Base-by-base conservation (phyloP, 2,329 filamentous ascomycete species). In the Septoria petroselini region DNA sequence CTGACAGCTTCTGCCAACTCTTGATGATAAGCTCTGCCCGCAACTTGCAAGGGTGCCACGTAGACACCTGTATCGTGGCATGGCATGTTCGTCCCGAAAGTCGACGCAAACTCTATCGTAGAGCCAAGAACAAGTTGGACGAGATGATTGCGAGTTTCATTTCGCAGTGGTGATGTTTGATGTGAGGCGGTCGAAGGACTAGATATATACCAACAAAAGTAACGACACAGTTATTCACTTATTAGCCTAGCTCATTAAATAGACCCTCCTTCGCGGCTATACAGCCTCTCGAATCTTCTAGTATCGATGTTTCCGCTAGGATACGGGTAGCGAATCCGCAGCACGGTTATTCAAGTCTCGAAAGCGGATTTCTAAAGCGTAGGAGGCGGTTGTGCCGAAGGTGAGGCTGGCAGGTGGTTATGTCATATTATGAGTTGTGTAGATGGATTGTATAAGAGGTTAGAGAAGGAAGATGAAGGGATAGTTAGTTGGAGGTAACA, bases 341-440 rank as follows among this genome's bases (percentile, higher is more conserved):
- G 50, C 50, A 18, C 50, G 50, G 27, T 52, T 39, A 15, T 52
- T 44, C 12, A 52, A 52, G 43, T 44, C 34, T 42, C 48, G 43
- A 39, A 52, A 52, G 7, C 50, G 43, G 8, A 39, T 48, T 30
- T 52, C 50, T 41, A 52, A 17, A 1, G 18, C 25, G 18, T 37
- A 30, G 11, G 50, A 46, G 12, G 50, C 50, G 25, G 29, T 23
- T 12, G 50, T 52, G 1, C 38, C 34, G 37, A 40, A 41, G 5
- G 49, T 29, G 33, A 52, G 40, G 8, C 49, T 52, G 14, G 12
- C n/a, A 8, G n/a, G n/a, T n/a, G n/a, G n/a, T n/a, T 4, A 33
- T 11, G 21, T 27, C 34, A 40, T 6, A 45, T 30, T 18, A 12
- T 37, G n/a, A 17, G 21, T 8, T 29, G 15, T 21, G 12, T 6